Percentiles rank a stretch among this genome's conserved stretches.
phyloP scores from a whole-genome alignment of 2,329 filamentous ascomycete genomes.

The Cordyceps cateniannulata region DNA sequence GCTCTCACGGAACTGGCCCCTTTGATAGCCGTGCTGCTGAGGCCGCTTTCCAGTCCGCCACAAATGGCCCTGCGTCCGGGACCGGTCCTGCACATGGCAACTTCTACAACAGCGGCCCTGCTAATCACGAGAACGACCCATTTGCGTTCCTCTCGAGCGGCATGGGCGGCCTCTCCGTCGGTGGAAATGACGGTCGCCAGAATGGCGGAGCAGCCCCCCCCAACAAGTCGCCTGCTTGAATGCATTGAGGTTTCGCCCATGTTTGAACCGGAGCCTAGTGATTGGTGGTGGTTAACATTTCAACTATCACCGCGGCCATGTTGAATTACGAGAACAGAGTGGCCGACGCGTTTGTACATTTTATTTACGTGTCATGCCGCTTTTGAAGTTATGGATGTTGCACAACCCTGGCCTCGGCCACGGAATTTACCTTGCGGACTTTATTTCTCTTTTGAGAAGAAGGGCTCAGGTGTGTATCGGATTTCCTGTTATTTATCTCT shows the following conservation, averaged over 20 bases:
- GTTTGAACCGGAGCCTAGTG: not conserved
- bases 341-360: conserved; percentile 1
- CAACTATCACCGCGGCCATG: not conserved
- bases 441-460: conserved; percentile 32
- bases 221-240: conserved; percentile 55
- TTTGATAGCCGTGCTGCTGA: conserved; percentile 94
- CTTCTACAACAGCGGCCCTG: conserved; percentile 49
- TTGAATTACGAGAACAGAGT: conserved; percentile 4
- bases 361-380: conserved; percentile 1
- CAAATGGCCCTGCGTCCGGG: conserved; percentile 66
- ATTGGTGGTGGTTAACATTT: not conserved
- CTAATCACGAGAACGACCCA: conserved; percentile 61
- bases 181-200: conserved; percentile 56
- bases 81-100: conserved; percentile 63
- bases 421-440: conserved; percentile 32
- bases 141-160: conserved; percentile 74
- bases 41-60: conserved; percentile 85
- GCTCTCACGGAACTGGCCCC: conserved; percentile 74
- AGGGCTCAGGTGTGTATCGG: conserved; percentile 31
- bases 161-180: conserved; percentile 66
- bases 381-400: conserved; percentile 37
- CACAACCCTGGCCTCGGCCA: not conserved
- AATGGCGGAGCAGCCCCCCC: conserved; percentile 52
- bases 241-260: not conserved
- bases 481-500: conserved; percentile 16